phyloP scores from a whole-genome alignment of 495 filamentous ascomycete genomes.

The Penicillium longicatenatum region DNA sequence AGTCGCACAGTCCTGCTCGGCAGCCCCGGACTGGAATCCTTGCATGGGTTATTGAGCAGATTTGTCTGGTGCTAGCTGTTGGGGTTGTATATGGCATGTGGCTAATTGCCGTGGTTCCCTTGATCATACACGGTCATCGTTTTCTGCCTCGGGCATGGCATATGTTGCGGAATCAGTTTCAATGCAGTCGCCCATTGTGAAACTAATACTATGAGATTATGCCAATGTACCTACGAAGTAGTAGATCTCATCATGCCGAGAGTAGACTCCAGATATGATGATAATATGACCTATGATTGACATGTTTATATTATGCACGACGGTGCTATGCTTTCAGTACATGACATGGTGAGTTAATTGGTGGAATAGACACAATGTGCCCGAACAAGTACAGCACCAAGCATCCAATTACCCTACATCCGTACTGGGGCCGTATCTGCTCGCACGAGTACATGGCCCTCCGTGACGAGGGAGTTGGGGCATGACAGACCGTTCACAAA shows the following conservation, averaged over 20 bases:
- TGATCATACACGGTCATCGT: conserved; percentile 37
- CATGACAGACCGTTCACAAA: conserved; percentile 28
- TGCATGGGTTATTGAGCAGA: conserved; percentile 23
- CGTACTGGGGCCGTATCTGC: conserved; percentile 37
- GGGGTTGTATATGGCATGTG: conserved; percentile 36
- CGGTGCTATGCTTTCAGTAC: not conserved
- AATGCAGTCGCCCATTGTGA: conserved; percentile 14
- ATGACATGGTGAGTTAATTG: too few relatives aligned
- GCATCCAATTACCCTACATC: conserved; percentile 16
- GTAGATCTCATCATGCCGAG: too few relatives aligned
- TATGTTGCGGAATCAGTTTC: conserved; percentile 20
- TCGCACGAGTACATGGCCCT: conserved; percentile 35
- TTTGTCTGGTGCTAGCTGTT: conserved; percentile 29
- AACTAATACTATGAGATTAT: conserved; percentile 5
- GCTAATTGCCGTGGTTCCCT: conserved; percentile 38
- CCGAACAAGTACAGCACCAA: too few relatives aligned
- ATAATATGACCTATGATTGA: not conserved
- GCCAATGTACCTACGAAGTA: too few relatives aligned
- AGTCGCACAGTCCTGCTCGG: conserved; percentile 15
- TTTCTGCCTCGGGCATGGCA: conserved; percentile 31
- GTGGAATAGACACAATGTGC: too few relatives aligned
- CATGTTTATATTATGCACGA: not conserved
- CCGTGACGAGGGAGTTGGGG: conserved; percentile 36
- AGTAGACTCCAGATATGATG: not conserved
- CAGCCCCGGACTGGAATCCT: conserved; percentile 8